phyloP scores from a whole-genome alignment of 495 filamentous ascomycete genomes.

The Xylaria intraflava region DNA sequence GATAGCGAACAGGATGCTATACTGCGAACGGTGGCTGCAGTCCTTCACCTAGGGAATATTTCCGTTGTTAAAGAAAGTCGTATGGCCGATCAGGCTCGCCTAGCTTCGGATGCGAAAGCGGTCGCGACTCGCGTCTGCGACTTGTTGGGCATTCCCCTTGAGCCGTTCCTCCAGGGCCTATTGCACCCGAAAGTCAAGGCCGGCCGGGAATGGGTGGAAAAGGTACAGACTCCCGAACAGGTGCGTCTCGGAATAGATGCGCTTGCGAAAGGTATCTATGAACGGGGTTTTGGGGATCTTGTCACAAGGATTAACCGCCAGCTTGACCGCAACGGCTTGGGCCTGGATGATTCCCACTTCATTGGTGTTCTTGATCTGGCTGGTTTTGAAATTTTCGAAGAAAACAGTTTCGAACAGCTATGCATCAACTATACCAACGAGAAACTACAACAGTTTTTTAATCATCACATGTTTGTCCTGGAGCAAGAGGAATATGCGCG shows the following conservation, averaged over 20 bases:
- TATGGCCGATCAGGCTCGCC: slow-evolving; percentile 80
- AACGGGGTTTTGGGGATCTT: slow-evolving; percentile 88
- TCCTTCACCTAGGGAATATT: slow-evolving; percentile 91
- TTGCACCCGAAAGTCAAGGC: slow-evolving; percentile 92
- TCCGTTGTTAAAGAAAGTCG: slow-evolving; percentile 81
- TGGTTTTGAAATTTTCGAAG: slow-evolving; percentile 97
- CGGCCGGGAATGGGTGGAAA: slow-evolving; percentile 95
- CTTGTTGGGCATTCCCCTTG: slow-evolving; percentile 74
- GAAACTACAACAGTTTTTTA: slow-evolving; percentile 99
- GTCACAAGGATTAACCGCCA: slow-evolving; percentile 88
- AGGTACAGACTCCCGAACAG: slow-evolving; percentile 94
- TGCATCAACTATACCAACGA: slow-evolving; percentile 99
- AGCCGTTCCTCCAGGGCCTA: slow-evolving; percentile 79
- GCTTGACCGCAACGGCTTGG: slow-evolving; percentile 71
- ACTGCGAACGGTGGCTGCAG: slow-evolving; percentile 78
- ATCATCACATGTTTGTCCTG: slow-evolving; percentile 99
- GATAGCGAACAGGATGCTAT: slow-evolving; percentile 79
- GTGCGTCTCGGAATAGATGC: slow-evolving; percentile 86
- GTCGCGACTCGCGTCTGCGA: slow-evolving; percentile 72
- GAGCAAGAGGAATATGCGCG: slow-evolving; percentile 98
- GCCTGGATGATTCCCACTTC: slow-evolving; percentile 82
- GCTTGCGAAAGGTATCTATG: slow-evolving; percentile 94
- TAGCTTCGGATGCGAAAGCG: slow-evolving; percentile 62
- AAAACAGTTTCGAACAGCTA: slow-evolving; percentile 97
- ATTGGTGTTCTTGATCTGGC: slow-evolving; percentile 99